These are phyloP conservation scores for Pseudozyma flocculosa DNA, from an alignment of 1,284 basidiomycete genomes.

Conservation along the genomic window DNA sequence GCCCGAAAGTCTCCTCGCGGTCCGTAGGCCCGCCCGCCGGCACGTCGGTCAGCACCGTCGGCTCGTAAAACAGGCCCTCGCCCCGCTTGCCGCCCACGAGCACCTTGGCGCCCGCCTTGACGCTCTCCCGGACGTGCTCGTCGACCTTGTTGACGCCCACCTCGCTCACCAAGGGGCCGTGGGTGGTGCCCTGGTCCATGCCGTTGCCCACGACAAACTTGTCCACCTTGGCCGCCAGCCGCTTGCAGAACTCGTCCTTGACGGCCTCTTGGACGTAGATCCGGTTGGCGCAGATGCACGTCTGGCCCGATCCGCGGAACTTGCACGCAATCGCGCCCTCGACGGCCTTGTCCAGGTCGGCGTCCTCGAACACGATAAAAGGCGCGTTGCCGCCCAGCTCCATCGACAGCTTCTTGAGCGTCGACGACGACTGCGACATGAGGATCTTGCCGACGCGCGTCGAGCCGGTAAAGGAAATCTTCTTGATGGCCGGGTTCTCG, in stretches of 20 bases:
- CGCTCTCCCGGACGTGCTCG: conserved; percentile 81
- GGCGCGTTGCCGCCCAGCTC: conserved; percentile 75
- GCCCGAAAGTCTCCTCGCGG: conserved; percentile 55
- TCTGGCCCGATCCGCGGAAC: conserved; percentile 89
- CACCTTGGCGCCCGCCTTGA: conserved; percentile 78
- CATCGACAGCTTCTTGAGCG: conserved; percentile 77
- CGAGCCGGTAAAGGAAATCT: conserved; percentile 89
- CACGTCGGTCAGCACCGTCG: conserved; percentile 88
- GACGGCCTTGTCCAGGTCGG: conserved; percentile 90
- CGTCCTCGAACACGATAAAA: conserved; percentile 96
- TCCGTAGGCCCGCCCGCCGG: conserved; percentile 64
- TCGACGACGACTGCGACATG: conserved; percentile 77
- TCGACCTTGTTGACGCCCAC: conserved; percentile 84
- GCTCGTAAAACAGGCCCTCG: conserved; percentile 73
- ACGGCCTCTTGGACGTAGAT: conserved; percentile 66
- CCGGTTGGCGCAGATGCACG: conserved; percentile 67
- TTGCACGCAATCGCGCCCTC: conserved; percentile 82
- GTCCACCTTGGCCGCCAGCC: conserved; percentile 78
- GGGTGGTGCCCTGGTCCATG: conserved; percentile 72
- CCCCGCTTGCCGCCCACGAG: conserved; percentile 77
- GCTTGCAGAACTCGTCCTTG: conserved; percentile 81
- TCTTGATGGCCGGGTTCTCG: conserved; percentile 68
- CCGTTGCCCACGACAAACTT: conserved; percentile 89
- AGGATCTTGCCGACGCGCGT: conserved; percentile 88
- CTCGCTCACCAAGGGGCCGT: conserved; percentile 89